Evolutionary conservation across 2,329 filamentous ascomycete species (phyloP), one percentile per base, ranked within the genome.

Genomic region (Fusarium globosum): DNA sequence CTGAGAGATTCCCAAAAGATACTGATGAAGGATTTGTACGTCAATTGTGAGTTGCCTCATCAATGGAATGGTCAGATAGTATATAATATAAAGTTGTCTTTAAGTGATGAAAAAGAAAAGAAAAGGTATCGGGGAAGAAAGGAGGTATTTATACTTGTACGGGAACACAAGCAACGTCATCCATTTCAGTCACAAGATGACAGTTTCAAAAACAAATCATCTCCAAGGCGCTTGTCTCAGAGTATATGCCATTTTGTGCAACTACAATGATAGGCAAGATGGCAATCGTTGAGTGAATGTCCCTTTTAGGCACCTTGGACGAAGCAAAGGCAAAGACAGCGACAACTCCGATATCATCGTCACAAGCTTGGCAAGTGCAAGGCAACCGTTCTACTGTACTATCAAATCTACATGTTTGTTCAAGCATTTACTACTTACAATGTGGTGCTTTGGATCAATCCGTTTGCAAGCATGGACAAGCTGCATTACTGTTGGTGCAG

Each of bases 61-160:
- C 30, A 30, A 12, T 30, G 30, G 11, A 30, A 30, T 30, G 30
- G 4, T 12, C 30, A 30, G 8, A 12, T 30, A 30, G 11, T 41
- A 33, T 60, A 59, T 49, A 33, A 21, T 12, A 20, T 43, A 14
- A 23, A 30, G 14, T 33, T 21, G 18, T 28, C 11, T 12, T 51
- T 30, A 12, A 30, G 10, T 28, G 14, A 23, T 14, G 36, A 35
- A 30, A 21, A 20, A 35, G 38, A 4, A 30, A 39, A 38, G 38
- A 11, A n/a, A 38, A 3, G 9, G 6, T 23, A 2, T 9, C 4
- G 4, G 39, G n/a, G 41, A 8, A 46, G 23, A 36, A 4, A 30
- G 16, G 41, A 23, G 28, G n/a, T 42, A 35, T 36, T 68, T 66
- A 53, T 68, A 42, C 52, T 33, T 41, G 10, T 5, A 15, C n/a